Base-by-base conservation (phyloP, 768 basidiomycete species). In the Albatrellus ellisii region DNA sequence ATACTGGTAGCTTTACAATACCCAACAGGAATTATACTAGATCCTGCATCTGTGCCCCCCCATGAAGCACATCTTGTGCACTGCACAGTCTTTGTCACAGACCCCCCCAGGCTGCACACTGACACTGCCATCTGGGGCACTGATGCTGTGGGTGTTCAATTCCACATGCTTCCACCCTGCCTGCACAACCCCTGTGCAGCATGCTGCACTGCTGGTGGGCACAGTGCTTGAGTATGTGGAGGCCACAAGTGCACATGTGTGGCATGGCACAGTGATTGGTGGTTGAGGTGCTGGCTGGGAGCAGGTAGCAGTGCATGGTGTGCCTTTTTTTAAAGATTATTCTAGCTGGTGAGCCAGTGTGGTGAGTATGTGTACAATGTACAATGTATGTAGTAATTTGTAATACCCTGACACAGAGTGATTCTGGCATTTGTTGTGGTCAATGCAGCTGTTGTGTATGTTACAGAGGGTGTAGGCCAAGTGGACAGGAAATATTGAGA, bases 1-100 rank as follows among this genome's bases (percentile, higher is more conserved):
- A n/a, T n/a, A n/a, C n/a, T n/a, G n/a, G n/a, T n/a, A n/a, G n/a
- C n/a, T n/a, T n/a, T n/a, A n/a, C 20, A 56, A 65, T 36, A 54
- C 54, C 3, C 54, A 70, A 39, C 53, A 75, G 0, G 47, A 50
- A 17, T 73, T 75, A 51, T 54, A 61, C 5, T 62, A 75, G 56
- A 60, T 73, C 0, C 57, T 75, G 1, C 21, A 18, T 9, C 29
- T 39, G 10, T 27, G 35, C 7, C 6, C 46, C 18, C 36, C 43
- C 14, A 44, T 28, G 17, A n/a, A n/a, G n/a, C n/a, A n/a, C n/a
- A n/a, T n/a, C n/a, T 34, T 35, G 22, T 14, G 28, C 38, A 22
- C 27, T 11, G 17, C 10, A 26, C 7, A 33, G 50, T 32, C 22
- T 36, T 28, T 50, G 54, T 50, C 45, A 64, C 58, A 20, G 51